A percentile compares a stretch with the other conserved stretches of the same genome.
Conservation (phyloP, 371 early-diverging fungal species). For the Dipsacomyces acuminosporus region DNA sequence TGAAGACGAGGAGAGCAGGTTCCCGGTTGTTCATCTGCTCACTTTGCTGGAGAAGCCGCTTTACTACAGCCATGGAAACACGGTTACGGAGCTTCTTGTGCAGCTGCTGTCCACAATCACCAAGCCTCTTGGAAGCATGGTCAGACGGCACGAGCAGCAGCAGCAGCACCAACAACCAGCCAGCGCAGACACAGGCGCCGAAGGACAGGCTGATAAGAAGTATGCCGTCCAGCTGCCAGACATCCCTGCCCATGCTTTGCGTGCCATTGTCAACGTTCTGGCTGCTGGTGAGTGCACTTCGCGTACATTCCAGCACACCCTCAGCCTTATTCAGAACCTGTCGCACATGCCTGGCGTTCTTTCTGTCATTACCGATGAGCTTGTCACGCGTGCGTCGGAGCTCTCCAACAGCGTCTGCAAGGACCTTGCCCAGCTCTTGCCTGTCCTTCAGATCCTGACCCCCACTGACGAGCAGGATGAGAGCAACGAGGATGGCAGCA, state of each 20-base stretch:
- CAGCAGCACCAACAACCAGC: constrained; percentile 10
- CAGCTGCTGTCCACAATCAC: constrained; percentile 73
- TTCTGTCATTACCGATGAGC: constrained; percentile 70
- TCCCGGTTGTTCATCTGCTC: constrained; percentile 82
- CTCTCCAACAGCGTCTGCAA: constrained; percentile 63
- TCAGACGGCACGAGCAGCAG: constrained; percentile 26
- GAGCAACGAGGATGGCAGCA: background rate
- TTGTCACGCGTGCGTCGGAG: constrained; percentile 63
- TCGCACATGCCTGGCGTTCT: constrained; percentile 67
- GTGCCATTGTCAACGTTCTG: constrained; percentile 80
- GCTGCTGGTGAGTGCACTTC: constrained; percentile 88
- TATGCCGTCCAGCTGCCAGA: constrained; percentile 58
- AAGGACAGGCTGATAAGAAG: background rate
- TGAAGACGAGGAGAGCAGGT: constrained; percentile 54
- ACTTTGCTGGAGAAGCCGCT: constrained; percentile 74
- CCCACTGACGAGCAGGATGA: background rate
- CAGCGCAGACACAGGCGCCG: background rate
- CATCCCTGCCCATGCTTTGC: constrained; percentile 70
- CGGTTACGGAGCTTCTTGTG: constrained; percentile 85
- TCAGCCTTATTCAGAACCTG: constrained; percentile 84
- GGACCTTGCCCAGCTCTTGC: constrained; percentile 62
- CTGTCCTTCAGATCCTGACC: background rate
- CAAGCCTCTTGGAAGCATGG: constrained; percentile 54
- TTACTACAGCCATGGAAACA: constrained; percentile 66
- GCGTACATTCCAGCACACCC: constrained; percentile 89